Percentiles rank a stretch among this genome's conserved stretches.
These are phyloP conservation scores for Bombardia bombarda DNA, from an alignment of 495 filamentous ascomycete species.

Conservation along the genomic window DNA sequence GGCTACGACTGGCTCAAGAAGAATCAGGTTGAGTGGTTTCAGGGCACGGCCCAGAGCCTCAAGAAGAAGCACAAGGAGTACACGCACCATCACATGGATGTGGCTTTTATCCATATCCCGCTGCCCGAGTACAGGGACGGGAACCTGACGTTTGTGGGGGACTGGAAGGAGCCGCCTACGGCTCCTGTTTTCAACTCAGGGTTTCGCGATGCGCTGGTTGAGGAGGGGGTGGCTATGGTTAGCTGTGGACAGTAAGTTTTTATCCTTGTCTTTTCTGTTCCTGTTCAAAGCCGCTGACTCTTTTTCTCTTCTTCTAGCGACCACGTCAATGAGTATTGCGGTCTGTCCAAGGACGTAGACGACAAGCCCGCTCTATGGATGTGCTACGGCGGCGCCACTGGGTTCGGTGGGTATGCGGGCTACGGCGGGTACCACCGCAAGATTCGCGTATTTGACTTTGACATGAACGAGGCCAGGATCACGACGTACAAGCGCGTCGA, in stretches of 20 bases:
- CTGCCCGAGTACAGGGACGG: constrained; percentile 70
- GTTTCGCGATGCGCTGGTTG: constrained; percentile 78
- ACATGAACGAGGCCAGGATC: constrained; percentile 78
- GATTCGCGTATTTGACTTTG: constrained; percentile 83
- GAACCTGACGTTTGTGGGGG: constrained; percentile 47
- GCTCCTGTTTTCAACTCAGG: constrained; percentile 82
- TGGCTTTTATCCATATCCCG: constrained; percentile 97
- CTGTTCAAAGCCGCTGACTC: too few relatives aligned
- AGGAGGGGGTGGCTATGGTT: constrained; percentile 77
- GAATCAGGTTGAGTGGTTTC: constrained; percentile 92
- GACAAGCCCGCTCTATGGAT: constrained; percentile 82
- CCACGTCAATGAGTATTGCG: constrained; percentile 95
- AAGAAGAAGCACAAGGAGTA: constrained; percentile 69
- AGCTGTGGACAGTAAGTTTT: constrained; percentile 77
- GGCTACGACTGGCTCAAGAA: constrained; percentile 97
- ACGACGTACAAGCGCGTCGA: constrained; percentile 90
- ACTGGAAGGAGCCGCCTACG: constrained; percentile 68
- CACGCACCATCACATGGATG: constrained; percentile 84
- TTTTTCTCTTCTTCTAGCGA: constrained; percentile 50
- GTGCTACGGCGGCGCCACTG: constrained; percentile 87
- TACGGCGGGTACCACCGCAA: constrained; percentile 78
- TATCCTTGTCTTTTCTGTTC: too few relatives aligned
- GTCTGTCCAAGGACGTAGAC: constrained; percentile 47
- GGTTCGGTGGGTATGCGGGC: constrained; percentile 91
- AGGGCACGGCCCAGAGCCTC: constrained; percentile 58